A percentile compares a stretch with the other conserved stretches of the same genome.
These are phyloP conservation scores for Cryptococcus sp. DNA, from an alignment of 1,284 basidiomycete genomes.

Conservation along the genomic window DNA sequence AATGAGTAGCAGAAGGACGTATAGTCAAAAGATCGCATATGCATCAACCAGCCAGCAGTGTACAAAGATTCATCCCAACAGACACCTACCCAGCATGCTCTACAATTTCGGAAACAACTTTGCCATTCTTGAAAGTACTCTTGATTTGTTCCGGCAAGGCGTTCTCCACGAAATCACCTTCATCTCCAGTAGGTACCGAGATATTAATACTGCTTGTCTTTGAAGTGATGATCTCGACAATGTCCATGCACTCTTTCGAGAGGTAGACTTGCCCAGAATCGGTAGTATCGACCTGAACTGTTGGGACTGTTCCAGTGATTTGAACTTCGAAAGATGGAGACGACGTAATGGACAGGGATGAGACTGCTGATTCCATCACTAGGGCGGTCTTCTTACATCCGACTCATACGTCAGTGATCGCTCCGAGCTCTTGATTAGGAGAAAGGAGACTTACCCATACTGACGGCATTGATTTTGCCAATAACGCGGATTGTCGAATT, in stretches of 20 bases:
- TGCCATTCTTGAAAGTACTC: slow-evolving; percentile 76
- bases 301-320: slow-evolving; percentile 83
- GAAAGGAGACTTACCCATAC: slow-evolving; percentile 62
- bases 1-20: not conserved
- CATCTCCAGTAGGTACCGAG: slow-evolving; percentile 72
- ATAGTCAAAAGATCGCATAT: not conserved
- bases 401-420: slow-evolving; percentile 53
- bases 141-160: slow-evolving; percentile 95
- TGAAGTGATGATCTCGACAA: slow-evolving; percentile 83
- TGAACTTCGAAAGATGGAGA: slow-evolving; percentile 92
- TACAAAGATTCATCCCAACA: not conserved
- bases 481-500: slow-evolving; percentile 79
- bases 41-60: not conserved
- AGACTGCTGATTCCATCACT: slow-evolving; percentile 86
- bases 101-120: slow-evolving; percentile 79
- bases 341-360: slow-evolving; percentile 78
- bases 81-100: slow-evolving; percentile 68
- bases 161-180: slow-evolving; percentile 86
- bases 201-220: slow-evolving; percentile 96
- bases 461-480: slow-evolving; percentile 95
- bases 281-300: slow-evolving; percentile 87
- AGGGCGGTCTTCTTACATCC: slow-evolving; percentile 87
- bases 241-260: slow-evolving; percentile 68
- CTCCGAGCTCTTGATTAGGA: not conserved
- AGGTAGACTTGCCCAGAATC: slow-evolving; percentile 95